These are phyloP conservation scores for Trametes pubescens DNA, from an alignment of 1,284 basidiomycete species.

Conservation along the genomic window DNA sequence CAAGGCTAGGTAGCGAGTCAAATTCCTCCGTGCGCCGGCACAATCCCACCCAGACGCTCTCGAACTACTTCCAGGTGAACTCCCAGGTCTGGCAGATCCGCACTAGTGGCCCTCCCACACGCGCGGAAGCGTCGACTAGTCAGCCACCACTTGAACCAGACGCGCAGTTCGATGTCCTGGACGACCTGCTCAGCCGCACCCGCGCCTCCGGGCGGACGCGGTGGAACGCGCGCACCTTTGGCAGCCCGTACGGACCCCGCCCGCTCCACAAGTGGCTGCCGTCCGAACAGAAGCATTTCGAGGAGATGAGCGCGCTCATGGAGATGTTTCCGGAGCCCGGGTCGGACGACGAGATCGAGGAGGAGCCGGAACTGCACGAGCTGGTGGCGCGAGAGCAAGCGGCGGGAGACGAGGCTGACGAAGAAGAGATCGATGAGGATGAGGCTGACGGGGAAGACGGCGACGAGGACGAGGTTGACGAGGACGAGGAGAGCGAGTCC, in stretches of 20 bases:
- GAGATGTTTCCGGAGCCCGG: slow-evolving; percentile 22
- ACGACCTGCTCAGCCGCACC: slow-evolving; percentile 19
- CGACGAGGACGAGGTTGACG: slow-evolving; percentile 3
- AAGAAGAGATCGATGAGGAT: not conserved
- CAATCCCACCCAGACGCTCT: slow-evolving; percentile 26
- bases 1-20: slow-evolving; percentile 28
- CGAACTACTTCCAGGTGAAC: slow-evolving; percentile 22
- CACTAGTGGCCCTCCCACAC: slow-evolving; percentile 2
- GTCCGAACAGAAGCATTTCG: slow-evolving; percentile 18
- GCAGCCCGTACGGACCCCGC: slow-evolving; percentile 29
- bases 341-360: slow-evolving; percentile 18
- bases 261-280: slow-evolving; percentile 25
- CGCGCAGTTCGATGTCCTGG: slow-evolving; percentile 12
- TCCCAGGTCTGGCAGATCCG: slow-evolving; percentile 23
- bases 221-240: slow-evolving; percentile 27
- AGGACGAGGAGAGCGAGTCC: slow-evolving; percentile 15
- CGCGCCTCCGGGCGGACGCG: slow-evolving; percentile 22
- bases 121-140: slow-evolving; percentile 3
- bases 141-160: slow-evolving; percentile 1
- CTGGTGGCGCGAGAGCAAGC: not conserved
- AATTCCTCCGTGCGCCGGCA: slow-evolving; percentile 29
- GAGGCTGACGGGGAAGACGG: slow-evolving; percentile 17
- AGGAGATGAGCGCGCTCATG: slow-evolving; percentile 18
- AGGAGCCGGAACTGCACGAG: slow-evolving; percentile 14
- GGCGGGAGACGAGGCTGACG: slow-evolving; percentile 5